A percentile compares a stretch with the other conserved stretches of the same genome.
These are phyloP conservation scores for Fonsecaea erecta DNA, from an alignment of 2,329 filamentous ascomycete species.

Conservation along the genomic window DNA sequence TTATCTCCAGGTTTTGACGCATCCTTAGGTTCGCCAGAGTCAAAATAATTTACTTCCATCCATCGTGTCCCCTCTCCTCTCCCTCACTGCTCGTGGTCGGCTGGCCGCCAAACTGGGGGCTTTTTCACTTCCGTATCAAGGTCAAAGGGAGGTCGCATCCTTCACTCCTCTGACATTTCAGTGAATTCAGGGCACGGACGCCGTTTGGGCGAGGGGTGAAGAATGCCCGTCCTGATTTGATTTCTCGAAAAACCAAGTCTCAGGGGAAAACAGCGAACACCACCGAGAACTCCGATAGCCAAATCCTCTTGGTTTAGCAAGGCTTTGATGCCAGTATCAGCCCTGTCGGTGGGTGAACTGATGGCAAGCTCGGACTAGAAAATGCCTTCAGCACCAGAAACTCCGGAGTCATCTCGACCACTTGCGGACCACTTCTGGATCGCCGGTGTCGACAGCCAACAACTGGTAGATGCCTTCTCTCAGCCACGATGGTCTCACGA, in stretches of 20 bases:
- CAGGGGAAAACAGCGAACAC: background rate
- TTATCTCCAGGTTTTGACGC: conserved; percentile 13
- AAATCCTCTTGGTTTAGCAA: conserved; percentile 4
- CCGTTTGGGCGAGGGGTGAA: conserved; percentile 4
- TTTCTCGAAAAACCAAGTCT: background rate
- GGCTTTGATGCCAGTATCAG: conserved; percentile 1
- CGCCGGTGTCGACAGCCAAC: conserved; percentile 53
- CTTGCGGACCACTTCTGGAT: conserved; percentile 73
- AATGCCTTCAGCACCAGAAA: conserved; percentile 22
- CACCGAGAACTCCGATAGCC: background rate
- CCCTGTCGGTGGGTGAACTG: background rate
- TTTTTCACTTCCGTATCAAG: background rate
- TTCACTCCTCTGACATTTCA: background rate
- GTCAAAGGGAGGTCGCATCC: background rate
- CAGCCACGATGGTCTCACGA: conserved; percentile 32
- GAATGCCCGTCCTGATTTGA: conserved; percentile 10
- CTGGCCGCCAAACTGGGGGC: background rate
- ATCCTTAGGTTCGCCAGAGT: conserved; percentile 5
- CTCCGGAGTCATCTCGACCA: conserved; percentile 51
- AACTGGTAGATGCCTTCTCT: conserved; percentile 50
- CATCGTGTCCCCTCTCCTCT: background rate
- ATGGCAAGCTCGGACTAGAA: background rate
- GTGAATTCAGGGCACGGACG: conserved; percentile 5
- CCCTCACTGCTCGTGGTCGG: conserved; percentile 4
- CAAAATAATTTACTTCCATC: conserved; percentile 4